Conservation (phyloP, 805 yeast genomes). For the Vanderwaltozyma yarrowii region DNA sequence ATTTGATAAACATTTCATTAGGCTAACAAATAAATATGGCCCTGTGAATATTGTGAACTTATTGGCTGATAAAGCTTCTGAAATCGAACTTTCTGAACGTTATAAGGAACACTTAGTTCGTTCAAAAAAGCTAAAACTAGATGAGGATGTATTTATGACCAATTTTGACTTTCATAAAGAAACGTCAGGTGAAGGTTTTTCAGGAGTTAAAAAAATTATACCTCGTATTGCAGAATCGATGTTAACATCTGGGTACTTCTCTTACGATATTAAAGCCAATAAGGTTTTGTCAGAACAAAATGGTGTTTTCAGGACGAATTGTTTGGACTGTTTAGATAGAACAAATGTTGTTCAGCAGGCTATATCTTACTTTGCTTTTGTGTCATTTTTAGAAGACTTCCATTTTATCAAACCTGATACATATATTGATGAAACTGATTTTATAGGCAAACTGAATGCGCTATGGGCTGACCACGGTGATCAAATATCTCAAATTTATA, state of each 20-base stretch:
- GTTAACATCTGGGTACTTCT: slow-evolving; percentile 72
- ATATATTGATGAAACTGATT: slow-evolving; percentile 37
- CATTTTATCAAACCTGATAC: slow-evolving; percentile 19
- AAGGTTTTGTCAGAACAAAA: slow-evolving; percentile 62
- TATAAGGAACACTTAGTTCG: slow-evolving; percentile 49
- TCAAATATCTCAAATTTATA: slow-evolving; percentile 87
- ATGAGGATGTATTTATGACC: slow-evolving; percentile 42
- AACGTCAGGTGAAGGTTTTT: slow-evolving; percentile 79
- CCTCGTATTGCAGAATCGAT: slow-evolving; percentile 55
- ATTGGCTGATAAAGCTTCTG: slow-evolving; percentile 68
- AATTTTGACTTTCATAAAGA: slow-evolving; percentile 93
- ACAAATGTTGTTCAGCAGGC: slow-evolving; percentile 85
- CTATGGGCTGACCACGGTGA: slow-evolving; percentile 99
- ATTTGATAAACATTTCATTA: slow-evolving; percentile 70
- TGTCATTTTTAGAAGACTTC: slow-evolving; percentile 38
- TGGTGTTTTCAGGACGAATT: slow-evolving; percentile 87
- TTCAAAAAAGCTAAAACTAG: slow-evolving; percentile 25
- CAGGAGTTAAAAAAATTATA: slow-evolving; percentile 64
- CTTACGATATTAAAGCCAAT: slow-evolving; percentile 48
- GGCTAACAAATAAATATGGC: slow-evolving; percentile 65
- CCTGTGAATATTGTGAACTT: slow-evolving; percentile 78
- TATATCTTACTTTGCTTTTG: slow-evolving; percentile 59
- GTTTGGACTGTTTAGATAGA: slow-evolving; percentile 89
- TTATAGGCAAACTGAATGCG: slow-evolving; percentile 61
- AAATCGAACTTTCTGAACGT: slow-evolving; percentile 56